phyloP scores from a whole-genome alignment of 345 rosid species.

The Nasturtium officinale region DNA sequence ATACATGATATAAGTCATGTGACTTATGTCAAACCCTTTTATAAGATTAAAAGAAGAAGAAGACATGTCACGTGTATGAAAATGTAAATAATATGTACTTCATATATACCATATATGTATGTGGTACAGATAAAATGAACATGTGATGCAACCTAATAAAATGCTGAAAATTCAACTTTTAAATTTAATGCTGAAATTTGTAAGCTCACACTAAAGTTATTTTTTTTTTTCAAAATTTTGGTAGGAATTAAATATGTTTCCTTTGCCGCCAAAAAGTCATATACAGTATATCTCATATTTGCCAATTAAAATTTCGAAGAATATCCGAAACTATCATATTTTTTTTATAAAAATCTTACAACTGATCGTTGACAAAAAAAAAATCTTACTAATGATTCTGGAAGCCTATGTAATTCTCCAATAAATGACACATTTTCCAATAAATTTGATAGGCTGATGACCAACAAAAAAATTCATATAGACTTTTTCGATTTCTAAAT shows the following conservation, averaged over 20 bases:
- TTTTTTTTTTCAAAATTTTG: not conserved
- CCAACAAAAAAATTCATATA: too few species aligned
- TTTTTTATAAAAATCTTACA: not conserved
- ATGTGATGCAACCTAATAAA: conserved; percentile 15
- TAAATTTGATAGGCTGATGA: too few species aligned
- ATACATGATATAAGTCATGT: not conserved
- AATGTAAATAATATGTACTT: not conserved
- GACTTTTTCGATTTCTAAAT: too few species aligned
- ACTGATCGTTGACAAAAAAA: too few species aligned
- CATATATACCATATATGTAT: not conserved
- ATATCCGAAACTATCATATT: not conserved
- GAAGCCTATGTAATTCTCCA: too few species aligned
- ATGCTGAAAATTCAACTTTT: not conserved
- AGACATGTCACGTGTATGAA: conserved; percentile 6
- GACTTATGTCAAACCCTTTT: not conserved
- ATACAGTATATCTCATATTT: not conserved
- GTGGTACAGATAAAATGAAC: conserved; percentile 2
- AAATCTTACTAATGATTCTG: too few species aligned
- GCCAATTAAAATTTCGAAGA: not conserved
- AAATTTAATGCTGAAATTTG: not conserved
- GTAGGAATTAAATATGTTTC: not conserved
- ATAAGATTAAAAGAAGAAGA: not conserved
- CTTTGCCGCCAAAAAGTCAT: not conserved
- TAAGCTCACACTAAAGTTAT: not conserved
- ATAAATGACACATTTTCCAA: too few species aligned